Evolutionary conservation across 2,329 filamentous ascomycete species (phyloP), one percentile per base, ranked within the genome.

Genomic region (Thelonectria blattea): DNA sequence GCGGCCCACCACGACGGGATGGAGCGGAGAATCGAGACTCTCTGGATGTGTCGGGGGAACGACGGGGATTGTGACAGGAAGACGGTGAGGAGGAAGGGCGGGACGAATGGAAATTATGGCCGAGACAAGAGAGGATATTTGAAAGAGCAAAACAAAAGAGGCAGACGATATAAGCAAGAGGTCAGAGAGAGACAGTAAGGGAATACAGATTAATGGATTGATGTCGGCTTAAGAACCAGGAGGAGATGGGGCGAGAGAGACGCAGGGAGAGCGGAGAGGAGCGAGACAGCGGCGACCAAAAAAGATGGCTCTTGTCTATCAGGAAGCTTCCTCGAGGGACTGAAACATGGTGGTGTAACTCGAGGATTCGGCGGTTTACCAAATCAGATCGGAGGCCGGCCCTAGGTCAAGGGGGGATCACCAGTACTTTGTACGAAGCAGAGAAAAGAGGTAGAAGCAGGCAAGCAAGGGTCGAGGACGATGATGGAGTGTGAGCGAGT

Each of bases 291-390:
- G 27, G 48, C 50, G 50, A 27, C 27, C 27, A 46, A 39, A 39
- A n/a, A 49, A 45, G 43, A 34, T 46, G 50, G 45, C 39, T 15
- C 55, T 60, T 55, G 62, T 64, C 65, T 72, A 67, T 67, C 65
- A 62, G 63, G 62, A 72, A 70, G 50, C 60, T 69, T 65, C 61
- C 51, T 62, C 50, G 63, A 66, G 63, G 64, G 65, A 73, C 68
- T 73, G 73, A 75, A 75, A 76, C 75, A 76, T 69, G 68, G 57
- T 68, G 61, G 74, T 76, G 73, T 72, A 69, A 76, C 75, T 63
- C 52, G 62, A 69, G 45, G 58, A 24, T 61, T 65, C 67, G 68
- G 68, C 58, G 67, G 67, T 71, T 71, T 70, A 65, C 64, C 64
- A 69, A 67, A 68, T 60, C 61, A 67, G 65, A 53, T 68, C 64